Evolutionary conservation across 805 yeast species (phyloP), one percentile per base, ranked within the genome.

Genomic region (Saccharomycopsis sp.): DNA sequence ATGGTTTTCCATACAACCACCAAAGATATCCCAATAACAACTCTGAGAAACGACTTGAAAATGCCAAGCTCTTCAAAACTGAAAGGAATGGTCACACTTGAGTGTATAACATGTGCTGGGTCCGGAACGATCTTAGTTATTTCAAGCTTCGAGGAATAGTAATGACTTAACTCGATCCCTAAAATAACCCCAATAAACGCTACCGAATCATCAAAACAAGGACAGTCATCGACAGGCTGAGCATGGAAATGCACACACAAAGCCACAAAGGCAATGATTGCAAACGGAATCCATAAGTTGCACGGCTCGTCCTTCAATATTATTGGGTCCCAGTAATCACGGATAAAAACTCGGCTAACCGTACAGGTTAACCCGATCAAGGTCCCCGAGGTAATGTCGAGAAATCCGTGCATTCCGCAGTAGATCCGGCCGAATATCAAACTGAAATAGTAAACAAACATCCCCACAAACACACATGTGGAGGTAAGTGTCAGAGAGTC

Each of bases 361-460:
- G 81, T 81, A 41, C 86, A 75, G 0, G 72, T 44, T 0, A 73
- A 54, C 0, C 99, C 99, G 17, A 90, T 72, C 0, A 79, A 0
- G 0, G 81, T 72, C 3, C 99, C 99, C 19, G 80, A 68, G 0
- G 73, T 55, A 2, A 94, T 76, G 69, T 94, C 99, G 22, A 87
- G 71, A 60, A 88, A 80, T 1, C 99, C 98, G 72, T 94, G 99
- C 99, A 93, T 93, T 2, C 99, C 99, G 70, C 97, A 91, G 73
- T 94, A 93, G 8, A 93, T 67, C 58, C 99, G 77, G 17, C 99
- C 99, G 61, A 83, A 69, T 1, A 88, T 79, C 60, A 94, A 74
- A 5, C 91, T 82, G 42, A 77, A 60, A 66, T 83, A 84, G 69
- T 91, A 91, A 22, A 80, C 9, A 3, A 63, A 58, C 34, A 61